A percentile compares a stretch with the other conserved stretches of the same genome.
Conservation (phyloP, 345 rosid genomes). For the Linum usitatissimum region DNA sequence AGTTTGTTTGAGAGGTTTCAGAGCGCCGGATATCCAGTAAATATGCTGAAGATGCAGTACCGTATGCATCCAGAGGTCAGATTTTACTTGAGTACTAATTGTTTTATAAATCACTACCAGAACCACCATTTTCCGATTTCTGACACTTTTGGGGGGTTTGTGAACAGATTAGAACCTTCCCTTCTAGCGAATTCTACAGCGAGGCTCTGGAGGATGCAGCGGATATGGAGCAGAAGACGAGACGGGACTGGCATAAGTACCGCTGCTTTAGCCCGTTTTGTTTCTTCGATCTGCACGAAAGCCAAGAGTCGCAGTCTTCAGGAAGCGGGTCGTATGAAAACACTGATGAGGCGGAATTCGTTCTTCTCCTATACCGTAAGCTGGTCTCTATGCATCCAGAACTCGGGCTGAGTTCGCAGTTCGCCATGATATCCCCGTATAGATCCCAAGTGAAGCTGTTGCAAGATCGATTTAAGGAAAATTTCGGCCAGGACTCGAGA, state of each 20-base stretch:
- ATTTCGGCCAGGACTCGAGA: constrained; percentile 62
- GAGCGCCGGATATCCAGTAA: constrained; percentile 89
- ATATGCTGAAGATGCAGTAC: constrained; percentile 86
- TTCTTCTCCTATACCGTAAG: constrained; percentile 64
- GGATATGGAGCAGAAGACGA: constrained; percentile 51
- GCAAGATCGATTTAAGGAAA: constrained; percentile 62
- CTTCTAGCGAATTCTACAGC: constrained; percentile 72
- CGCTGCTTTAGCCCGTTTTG: constrained; percentile 88
- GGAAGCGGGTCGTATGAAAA: constrained; percentile 83
- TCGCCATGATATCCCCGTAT: constrained; percentile 86
- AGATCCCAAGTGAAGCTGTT: constrained; percentile 83
- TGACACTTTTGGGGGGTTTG: neutral
- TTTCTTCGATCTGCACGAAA: constrained; percentile 80
- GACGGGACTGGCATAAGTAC: constrained; percentile 69
- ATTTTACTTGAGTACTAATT: neutral
- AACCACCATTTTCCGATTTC: neutral
- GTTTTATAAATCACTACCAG: too few species aligned
- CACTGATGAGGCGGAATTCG: constrained; percentile 74
- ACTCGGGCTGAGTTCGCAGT: constrained; percentile 79
- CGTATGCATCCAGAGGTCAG: constrained; percentile 97
- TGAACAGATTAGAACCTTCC: constrained; percentile 76
- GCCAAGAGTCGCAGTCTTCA: constrained; percentile 72
- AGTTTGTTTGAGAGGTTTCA: constrained; percentile 96
- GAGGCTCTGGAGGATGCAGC: constrained; percentile 76
- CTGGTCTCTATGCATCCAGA: constrained; percentile 59